These are phyloP conservation scores for Scedosporium apiospermum DNA, from an alignment of 2,329 filamentous ascomycete genomes.

Conservation along the genomic window DNA sequence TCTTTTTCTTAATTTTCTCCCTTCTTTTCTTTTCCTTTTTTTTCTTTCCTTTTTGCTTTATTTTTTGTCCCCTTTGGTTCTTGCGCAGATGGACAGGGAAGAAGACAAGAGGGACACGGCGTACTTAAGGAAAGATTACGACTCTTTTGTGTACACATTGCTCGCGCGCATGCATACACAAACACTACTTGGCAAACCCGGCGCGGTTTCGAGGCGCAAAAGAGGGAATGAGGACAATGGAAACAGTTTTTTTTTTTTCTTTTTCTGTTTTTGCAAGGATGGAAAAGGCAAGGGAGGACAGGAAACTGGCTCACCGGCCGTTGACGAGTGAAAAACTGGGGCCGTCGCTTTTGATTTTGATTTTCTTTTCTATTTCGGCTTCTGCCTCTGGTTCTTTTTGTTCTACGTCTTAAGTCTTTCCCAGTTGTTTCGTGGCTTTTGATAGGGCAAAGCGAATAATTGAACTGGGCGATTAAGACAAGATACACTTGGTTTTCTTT, in stretches of 20 bases:
- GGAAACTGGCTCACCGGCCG: not conserved
- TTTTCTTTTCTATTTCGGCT: not conserved
- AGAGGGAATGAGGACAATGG: constrained; percentile 12
- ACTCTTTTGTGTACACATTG: not conserved
- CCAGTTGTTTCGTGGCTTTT: too few relatives aligned
- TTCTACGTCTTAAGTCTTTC: too few relatives aligned
- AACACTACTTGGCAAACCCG: constrained; percentile 7
- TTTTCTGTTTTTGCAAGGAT: not conserved
- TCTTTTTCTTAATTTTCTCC: not conserved
- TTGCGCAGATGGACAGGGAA: not conserved
- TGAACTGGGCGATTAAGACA: too few relatives aligned
- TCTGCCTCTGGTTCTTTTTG: too few relatives aligned
- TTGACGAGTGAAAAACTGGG: not conserved
- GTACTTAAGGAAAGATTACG: not conserved
- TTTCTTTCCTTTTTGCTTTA: not conserved
- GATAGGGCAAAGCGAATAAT: too few relatives aligned
- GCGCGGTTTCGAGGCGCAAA: constrained; percentile 13
- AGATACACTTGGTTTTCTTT: too few relatives aligned
- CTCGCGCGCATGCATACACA: not conserved
- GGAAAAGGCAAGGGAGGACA: not conserved
- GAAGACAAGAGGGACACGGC: not conserved
- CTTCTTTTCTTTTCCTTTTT: not conserved
- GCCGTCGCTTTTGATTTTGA: not conserved
- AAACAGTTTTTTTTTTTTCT: too few relatives aligned
- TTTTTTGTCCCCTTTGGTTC: not conserved